These are phyloP conservation scores for Epichloe sibirici DNA, from an alignment of 2,329 filamentous ascomycete species.

Conservation along the genomic window DNA sequence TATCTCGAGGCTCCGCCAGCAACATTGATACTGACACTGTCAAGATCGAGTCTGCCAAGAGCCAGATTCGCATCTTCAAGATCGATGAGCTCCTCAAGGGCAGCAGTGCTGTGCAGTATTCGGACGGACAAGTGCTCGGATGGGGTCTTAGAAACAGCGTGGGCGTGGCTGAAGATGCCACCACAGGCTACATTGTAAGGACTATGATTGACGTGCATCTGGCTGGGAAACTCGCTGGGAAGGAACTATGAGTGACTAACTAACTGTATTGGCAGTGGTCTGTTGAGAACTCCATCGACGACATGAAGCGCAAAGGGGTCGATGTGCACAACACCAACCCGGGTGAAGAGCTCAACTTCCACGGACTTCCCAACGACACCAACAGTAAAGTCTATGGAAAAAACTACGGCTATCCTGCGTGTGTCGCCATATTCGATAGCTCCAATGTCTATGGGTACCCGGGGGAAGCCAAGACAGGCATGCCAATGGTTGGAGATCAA, in stretches of 20 bases:
- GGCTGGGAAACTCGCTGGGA: not conserved
- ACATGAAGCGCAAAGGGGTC: constrained; percentile 37
- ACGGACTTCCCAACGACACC: constrained; percentile 38
- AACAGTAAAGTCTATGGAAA: constrained; percentile 15
- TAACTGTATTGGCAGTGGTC: constrained; percentile 22
- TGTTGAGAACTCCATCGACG: constrained; percentile 56
- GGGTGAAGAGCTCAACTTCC: constrained; percentile 60
- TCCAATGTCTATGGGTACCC: constrained; percentile 20
- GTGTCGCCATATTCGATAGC: constrained; percentile 45
- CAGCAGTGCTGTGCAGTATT: constrained; percentile 21
- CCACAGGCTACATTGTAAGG: constrained; percentile 29
- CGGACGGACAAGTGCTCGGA: constrained; percentile 34
- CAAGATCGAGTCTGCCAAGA: constrained; percentile 38
- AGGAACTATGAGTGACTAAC: not conserved
- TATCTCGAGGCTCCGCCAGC: constrained; percentile 46
- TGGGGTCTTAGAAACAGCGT: constrained; percentile 63
- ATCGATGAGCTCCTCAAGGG: constrained; percentile 17
- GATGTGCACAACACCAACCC: constrained; percentile 57
- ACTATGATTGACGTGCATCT: not conserved
- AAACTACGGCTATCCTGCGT: constrained; percentile 54
- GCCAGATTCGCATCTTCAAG: constrained; percentile 43
- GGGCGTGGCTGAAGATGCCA: constrained; percentile 47
- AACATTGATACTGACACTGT: constrained; percentile 43
- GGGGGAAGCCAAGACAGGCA: constrained; percentile 13
- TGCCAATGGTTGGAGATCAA: constrained; percentile 15